Evolutionary conservation across 768 basidiomycete species (phyloP), one percentile per base, ranked within the genome.

Genomic region (Termitomyces bulborhizus): DNA sequence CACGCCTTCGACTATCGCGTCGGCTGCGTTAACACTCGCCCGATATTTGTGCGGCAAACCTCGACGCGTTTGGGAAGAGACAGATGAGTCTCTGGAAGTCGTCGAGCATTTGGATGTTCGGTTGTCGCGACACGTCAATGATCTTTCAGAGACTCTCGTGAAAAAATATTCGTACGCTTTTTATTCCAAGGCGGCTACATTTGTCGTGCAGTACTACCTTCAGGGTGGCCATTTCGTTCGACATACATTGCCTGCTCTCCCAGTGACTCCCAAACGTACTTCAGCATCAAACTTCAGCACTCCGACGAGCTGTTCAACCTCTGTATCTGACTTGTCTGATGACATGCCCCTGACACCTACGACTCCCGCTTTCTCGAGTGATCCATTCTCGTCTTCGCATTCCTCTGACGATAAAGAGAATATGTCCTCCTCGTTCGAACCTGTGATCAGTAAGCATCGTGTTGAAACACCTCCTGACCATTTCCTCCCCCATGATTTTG

Each of bases 141-240:
- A 91, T 60, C 80, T 99, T 32, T 98, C 96, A 12, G 90, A 96
- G 70, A 94, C 90, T n/a, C 77, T 98, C 65, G 85, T 98, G 67
- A 93, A 95, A 77, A 99, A 99, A 76, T 98, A 99, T 74, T 95
- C 95, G 5, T 94, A 92, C 63, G 87, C 88, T 42, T 97, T 95
- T 74, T 98, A 96, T 74, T 93, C 92, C 47, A 95, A 94, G 73
- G 93, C 94, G 0, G 94, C 96, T 24, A 93, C 89, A 24, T 84
- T 92, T 67, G 92, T 93, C 58, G 86, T 94, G 36, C 92, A 98
- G 68, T 93, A 85, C 73, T 99, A 98, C 68, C 84, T 98, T 47
- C 83, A 90, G 65, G 95, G 94, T 48, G 86, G 86, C 43, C 87
- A 84, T 51, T 91, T 88, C 67, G 66, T 74, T 57, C 78, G 76